Evolutionary conservation across 73 alveolate genomes (phyloP), one percentile per base, ranked within the genome.

Genomic region (Paramecium octaurelia): DNA sequence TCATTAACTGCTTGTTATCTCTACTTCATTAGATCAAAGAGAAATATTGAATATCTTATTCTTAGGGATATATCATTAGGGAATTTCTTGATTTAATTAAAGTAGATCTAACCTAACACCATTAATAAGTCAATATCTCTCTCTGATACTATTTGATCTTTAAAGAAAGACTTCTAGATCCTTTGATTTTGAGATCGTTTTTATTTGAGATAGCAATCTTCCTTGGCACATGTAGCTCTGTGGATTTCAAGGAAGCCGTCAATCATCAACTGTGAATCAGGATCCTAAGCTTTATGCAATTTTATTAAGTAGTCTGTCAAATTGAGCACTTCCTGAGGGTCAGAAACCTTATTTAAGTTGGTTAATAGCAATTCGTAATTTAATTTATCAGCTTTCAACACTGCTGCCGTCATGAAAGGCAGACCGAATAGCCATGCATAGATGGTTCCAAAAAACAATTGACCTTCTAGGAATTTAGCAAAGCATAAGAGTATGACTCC

Each of bases 221-320:
- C 86, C 42, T 86, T 87, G 21, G 71, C 34, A 42, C 93, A 87
- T 21, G 93, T 87, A 9, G 84, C 59, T 69, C 86, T 87, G 10
- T 87, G 93, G 2, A 87, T 77, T 60, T 87, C 93, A 40, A 87
- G 71, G 23, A 64, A 87, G 1, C 93, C 93, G 68, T 87, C 93
- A 29, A 87, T n/a, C 73, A 87, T 35, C 10, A 87, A 42, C 1
- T 34, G 38, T n/a, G 93, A 75, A 23, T 38, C 58, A 16, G 29
- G 1, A 18, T 75, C 60, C 10, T 35, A 35, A 11, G 18, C 18
- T 9, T 38, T 21, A 16, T 12, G 40, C 4, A 75, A 36, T 75
- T 38, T 29, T 1, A 75, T 75, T 21, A 75, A 8, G 38, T 75
- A 38, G n/a, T 75, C 88, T 3, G 60, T 75, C 16, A 75, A 42